Percentiles rank a stretch among this genome's conserved stretches.
Evolutionary conservation across 1,284 basidiomycete genomes (phyloP).

Genomic region (Leccinum laetum): DNA sequence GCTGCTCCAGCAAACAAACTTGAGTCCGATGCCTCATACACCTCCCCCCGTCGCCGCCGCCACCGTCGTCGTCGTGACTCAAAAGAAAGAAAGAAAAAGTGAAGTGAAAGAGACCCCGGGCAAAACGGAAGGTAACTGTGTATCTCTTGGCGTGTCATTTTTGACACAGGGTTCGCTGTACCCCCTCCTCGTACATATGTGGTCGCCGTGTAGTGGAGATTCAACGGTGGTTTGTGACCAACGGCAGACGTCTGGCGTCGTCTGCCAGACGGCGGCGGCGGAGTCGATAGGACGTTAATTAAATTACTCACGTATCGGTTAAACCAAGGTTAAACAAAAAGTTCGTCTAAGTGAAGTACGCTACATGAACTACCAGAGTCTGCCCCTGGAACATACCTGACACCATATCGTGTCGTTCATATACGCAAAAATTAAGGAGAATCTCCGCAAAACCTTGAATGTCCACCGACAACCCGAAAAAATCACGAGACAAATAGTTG

Average conservation of each 20-base stretch:
- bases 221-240: no score
- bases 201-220: no score
- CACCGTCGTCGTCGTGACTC: background rate
- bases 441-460: background rate
- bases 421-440: background rate
- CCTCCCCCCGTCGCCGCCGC: background rate
- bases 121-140: background rate
- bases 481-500: conserved; percentile 44
- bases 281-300: no score
- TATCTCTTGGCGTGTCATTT: background rate
- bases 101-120: background rate
- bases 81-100: background rate
- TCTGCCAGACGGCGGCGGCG: no score
- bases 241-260: no score
- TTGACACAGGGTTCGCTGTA: background rate
- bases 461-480: background rate
- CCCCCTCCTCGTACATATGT: no score
- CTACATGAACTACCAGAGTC: no score
- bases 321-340: no score
- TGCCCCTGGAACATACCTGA: background rate
- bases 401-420: background rate
- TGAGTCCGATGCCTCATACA: no score
- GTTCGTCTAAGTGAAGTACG: no score
- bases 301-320: no score
- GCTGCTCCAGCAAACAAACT: conserved; percentile 11